phyloP scores from a whole-genome alignment of 2,329 filamentous ascomycete genomes.

The Thelonectria blattea region DNA sequence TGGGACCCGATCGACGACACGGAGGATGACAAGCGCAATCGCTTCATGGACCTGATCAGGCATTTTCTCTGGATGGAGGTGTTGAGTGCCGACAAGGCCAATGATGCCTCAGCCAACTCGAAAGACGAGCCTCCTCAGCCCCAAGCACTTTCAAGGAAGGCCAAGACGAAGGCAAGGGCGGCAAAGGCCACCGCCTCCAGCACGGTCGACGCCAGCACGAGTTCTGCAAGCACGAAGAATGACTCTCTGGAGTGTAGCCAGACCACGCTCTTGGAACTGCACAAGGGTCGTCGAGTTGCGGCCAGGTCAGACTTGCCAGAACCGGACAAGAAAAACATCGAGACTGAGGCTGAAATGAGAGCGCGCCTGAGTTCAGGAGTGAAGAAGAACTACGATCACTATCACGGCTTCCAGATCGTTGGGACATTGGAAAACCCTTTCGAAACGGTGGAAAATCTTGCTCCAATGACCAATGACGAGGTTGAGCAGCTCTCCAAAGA shows the following conservation, averaged over 20 bases:
- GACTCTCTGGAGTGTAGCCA: constrained; percentile 13
- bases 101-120: neutral
- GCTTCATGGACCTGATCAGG: constrained; percentile 39
- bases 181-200: constrained; percentile 8
- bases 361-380: constrained; percentile 35
- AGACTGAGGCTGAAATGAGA: constrained; percentile 39
- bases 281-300: neutral
- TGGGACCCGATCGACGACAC: constrained; percentile 41
- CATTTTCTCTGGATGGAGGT: constrained; percentile 39
- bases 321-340: constrained; percentile 38
- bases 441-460: constrained; percentile 34
- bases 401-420: constrained; percentile 30
- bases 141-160: constrained; percentile 15
- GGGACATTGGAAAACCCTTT: constrained; percentile 37
- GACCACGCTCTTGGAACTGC: constrained; percentile 27
- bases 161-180: constrained; percentile 31
- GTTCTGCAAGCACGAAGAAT: neutral
- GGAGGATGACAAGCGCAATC: constrained; percentile 30
- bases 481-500: constrained; percentile 33
- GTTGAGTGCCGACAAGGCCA: neutral
- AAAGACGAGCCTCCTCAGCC: constrained; percentile 3
- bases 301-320: constrained; percentile 16
- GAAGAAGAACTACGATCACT: constrained; percentile 33
- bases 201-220: neutral
- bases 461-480: constrained; percentile 36